Conservation (phyloP, 2,329 filamentous ascomycete genomes). For the Botrytis sinoallii region DNA sequence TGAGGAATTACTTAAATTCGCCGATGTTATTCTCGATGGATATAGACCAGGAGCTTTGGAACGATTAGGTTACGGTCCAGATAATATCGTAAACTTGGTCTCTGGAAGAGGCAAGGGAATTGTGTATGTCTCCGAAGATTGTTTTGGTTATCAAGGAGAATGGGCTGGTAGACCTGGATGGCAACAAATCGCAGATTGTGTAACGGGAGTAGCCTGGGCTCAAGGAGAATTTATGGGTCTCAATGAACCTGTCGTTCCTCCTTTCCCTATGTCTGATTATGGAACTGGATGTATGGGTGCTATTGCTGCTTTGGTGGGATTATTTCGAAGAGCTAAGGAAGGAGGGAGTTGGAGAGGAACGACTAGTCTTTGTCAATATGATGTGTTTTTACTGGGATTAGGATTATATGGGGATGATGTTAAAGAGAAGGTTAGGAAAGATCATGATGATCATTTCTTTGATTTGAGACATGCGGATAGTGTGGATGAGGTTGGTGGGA, state of each 20-base stretch:
- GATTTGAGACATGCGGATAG: constrained; percentile 34
- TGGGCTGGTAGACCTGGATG: constrained; percentile 65
- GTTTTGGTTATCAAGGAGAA: constrained; percentile 63
- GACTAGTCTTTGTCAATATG: constrained; percentile 64
- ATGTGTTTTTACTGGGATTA: constrained; percentile 60
- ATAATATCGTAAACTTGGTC: constrained; percentile 52
- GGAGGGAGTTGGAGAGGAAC: constrained; percentile 67
- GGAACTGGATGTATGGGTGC: constrained; percentile 71
- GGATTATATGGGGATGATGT: constrained; percentile 55
- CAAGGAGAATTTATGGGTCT: constrained; percentile 61
- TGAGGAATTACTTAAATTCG: constrained; percentile 56
- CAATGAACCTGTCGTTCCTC: constrained; percentile 62
- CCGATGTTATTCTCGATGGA: constrained; percentile 66
- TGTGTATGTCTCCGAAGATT: constrained; percentile 69
- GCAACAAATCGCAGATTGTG: constrained; percentile 66
- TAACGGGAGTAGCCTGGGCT: constrained; percentile 34
- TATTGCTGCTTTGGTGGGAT: constrained; percentile 61
- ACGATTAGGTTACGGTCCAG: constrained; percentile 59
- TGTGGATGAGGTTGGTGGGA: constrained; percentile 36
- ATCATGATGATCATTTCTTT: constrained; percentile 32
- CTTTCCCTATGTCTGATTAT: constrained; percentile 63
- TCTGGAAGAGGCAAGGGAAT: constrained; percentile 57
- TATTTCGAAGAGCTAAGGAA: constrained; percentile 58
- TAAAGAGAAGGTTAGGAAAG: constrained; percentile 41
- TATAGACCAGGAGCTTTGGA: constrained; percentile 66